Evolutionary conservation across 305 asterid genomes (phyloP), one percentile per base, ranked within the genome.

Genomic region (Fraxinus baroniana): DNA sequence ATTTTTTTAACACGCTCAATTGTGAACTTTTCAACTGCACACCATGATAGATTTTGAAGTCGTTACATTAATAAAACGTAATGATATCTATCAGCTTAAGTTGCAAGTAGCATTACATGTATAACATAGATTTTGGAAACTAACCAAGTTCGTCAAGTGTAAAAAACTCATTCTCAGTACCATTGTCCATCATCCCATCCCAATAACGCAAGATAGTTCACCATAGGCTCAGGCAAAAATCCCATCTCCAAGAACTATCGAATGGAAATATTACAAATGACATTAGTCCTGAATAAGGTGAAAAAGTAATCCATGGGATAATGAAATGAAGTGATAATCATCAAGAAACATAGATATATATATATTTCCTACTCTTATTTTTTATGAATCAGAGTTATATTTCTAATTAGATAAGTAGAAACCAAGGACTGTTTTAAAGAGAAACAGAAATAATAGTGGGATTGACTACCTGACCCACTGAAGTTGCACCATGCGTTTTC

Each of bases 401-500:
- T 82, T 60, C 44, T 68, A 15, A 76, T 35, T 10, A 49, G 8
- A 62, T 2, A 76, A 17, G 46, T 32, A 83, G n/a, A 24, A 57
- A 74, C 18, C 35, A 78, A 79, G 77, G 79, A 85, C 46, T 83
- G 20, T 62, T 35, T 76, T 24, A 80, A 79, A 57, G 66, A 70
- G 82, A 60, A 78, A 66, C 71, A 60, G 41, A 78, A 35, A 74
- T 62, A 77, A 57, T 64, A 82, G 84, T 60, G 78, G 76, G 20
- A 28, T 28, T 83, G 77, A 84, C 84, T 85, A 94, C 99, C 99
- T 95, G 98, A 71, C 99, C 99, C 39, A 95, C 98, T 66, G 97
- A 95, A 84, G 98, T 94, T 78, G 99, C 99, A 82, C 99, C 99
- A 84, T 95, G 98, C 82, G 97, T 91, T 88, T 94, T 95, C 35